These are phyloP conservation scores for Simplicillium aogashimaense DNA, from an alignment of 2,329 filamentous ascomycete genomes.

Conservation along the genomic window DNA sequence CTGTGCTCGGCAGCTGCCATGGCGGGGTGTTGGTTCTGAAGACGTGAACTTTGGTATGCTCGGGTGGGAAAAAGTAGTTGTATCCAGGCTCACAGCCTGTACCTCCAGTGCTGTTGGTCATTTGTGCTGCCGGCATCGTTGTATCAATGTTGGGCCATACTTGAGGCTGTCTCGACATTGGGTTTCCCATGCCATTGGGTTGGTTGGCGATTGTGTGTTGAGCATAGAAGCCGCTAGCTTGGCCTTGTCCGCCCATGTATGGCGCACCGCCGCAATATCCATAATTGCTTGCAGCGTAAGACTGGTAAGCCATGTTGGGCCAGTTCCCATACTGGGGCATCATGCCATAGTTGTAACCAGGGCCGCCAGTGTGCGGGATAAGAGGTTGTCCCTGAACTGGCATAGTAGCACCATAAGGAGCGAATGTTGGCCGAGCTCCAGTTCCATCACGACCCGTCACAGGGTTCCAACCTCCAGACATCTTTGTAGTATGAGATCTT, in stretches of 20 bases:
- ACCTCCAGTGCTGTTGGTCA: slow-evolving; percentile 48
- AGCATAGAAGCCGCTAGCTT: slow-evolving; percentile 14
- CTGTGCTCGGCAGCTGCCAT: slow-evolving; percentile 37
- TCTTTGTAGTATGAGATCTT: slow-evolving; percentile 10
- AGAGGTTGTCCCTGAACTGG: slow-evolving; percentile 26
- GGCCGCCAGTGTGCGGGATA: slow-evolving; percentile 24
- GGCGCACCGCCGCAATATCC: neutral
- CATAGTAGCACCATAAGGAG: slow-evolving; percentile 22
- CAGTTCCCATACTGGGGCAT: slow-evolving; percentile 11
- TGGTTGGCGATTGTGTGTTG: slow-evolving; percentile 20
- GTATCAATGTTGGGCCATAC: slow-evolving; percentile 30
- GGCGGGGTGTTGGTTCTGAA: slow-evolving; percentile 40
- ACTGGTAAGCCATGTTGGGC: slow-evolving; percentile 16
- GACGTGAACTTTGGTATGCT: slow-evolving; percentile 51
- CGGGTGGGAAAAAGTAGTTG: slow-evolving; percentile 49
- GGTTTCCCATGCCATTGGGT: slow-evolving; percentile 25
- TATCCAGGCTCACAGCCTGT: slow-evolving; percentile 51
- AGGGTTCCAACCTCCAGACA: slow-evolving; percentile 31
- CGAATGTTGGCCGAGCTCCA: slow-evolving; percentile 18
- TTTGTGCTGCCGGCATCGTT: slow-evolving; percentile 39
- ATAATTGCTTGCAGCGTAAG: slow-evolving; percentile 9
- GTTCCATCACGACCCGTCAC: slow-evolving; percentile 25
- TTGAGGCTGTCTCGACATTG: slow-evolving; percentile 27
- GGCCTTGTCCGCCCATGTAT: slow-evolving; percentile 3
- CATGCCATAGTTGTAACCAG: slow-evolving; percentile 20